Conservation (phyloP, 352 stramenopile genomes). For the Phytophthora pseudosyringae region DNA sequence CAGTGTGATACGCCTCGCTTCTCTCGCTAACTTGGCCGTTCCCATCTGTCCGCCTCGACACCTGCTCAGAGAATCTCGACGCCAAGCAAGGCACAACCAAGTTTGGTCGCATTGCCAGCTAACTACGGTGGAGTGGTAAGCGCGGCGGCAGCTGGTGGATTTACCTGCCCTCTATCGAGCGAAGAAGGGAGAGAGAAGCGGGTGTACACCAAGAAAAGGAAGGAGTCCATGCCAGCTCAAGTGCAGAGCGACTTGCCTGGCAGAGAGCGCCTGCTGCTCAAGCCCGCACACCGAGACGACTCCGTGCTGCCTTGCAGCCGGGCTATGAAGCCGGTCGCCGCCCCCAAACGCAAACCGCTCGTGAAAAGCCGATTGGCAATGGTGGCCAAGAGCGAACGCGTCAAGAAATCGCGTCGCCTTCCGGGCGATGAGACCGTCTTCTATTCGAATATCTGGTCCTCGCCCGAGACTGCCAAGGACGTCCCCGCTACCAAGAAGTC, state of each 20-base stretch:
- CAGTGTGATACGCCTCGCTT: slow-evolving; percentile 23
- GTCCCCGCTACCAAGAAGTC: slow-evolving; percentile 26
- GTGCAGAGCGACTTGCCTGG: slow-evolving; percentile 34
- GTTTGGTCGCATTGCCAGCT: slow-evolving; percentile 1
- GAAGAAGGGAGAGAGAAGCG: slow-evolving; percentile 31
- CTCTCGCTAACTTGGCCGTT: slow-evolving; percentile 3
- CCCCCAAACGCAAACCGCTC: slow-evolving; percentile 55
- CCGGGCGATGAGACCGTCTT: slow-evolving; percentile 72
- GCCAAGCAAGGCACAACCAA: slow-evolving; percentile 12
- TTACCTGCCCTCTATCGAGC: slow-evolving; percentile 21
- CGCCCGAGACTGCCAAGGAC: slow-evolving; percentile 24
- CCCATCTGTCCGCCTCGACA: slow-evolving; percentile 29
- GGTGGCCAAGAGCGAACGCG: slow-evolving; percentile 40
- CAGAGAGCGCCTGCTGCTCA: slow-evolving; percentile 33
- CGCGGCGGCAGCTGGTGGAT: slow-evolving; percentile 26
- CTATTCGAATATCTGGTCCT: slow-evolving; percentile 85
- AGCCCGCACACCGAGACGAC: slow-evolving; percentile 28
- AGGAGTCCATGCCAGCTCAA: slow-evolving; percentile 35
- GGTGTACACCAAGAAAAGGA: slow-evolving; percentile 18
- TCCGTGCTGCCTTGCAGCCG: slow-evolving; percentile 32
- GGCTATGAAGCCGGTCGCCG: slow-evolving; percentile 24
- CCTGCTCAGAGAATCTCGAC: slow-evolving; percentile 16
- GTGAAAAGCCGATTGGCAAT: slow-evolving; percentile 60
- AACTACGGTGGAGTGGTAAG: background rate
- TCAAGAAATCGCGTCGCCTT: slow-evolving; percentile 53